Evolutionary conservation across 306 rosid genomes (phyloP).

Genomic region (Albizia julibrissin): DNA sequence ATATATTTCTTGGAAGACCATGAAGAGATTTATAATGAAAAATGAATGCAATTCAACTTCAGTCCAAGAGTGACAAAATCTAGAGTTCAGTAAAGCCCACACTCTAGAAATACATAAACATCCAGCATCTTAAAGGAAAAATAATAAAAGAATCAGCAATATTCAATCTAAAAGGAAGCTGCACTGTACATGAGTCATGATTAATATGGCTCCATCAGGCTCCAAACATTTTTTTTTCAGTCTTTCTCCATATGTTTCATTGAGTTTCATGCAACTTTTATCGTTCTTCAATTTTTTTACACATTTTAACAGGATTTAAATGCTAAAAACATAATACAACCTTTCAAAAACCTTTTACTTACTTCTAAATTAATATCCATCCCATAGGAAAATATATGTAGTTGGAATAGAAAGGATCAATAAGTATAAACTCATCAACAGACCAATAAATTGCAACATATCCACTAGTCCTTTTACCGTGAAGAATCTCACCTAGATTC

Average conservation of each 20-base stretch:
- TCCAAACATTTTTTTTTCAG: neutral
- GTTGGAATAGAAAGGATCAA: neutral
- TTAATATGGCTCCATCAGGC: neutral
- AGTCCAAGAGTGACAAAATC: neutral
- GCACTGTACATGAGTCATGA: neutral
- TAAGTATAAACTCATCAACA: neutral
- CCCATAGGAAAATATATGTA: neutral
- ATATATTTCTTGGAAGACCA: neutral
- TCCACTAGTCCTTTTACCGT: neutral
- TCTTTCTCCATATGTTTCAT: neutral
- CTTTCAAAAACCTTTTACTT: neutral
- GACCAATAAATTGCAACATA: neutral
- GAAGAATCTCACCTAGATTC: slow-evolving; percentile 70
- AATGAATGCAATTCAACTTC: neutral
- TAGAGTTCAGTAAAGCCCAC: neutral
- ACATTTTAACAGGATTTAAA: neutral
- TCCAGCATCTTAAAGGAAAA: neutral
- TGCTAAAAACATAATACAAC: neutral
- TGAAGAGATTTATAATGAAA: neutral
- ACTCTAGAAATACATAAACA: slow-evolving; percentile 1
- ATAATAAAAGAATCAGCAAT: neutral
- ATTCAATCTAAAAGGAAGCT: neutral
- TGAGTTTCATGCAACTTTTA: neutral
- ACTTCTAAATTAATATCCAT: too few relatives aligned
- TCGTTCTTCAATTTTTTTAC: neutral